phyloP scores from a whole-genome alignment of 2,329 filamentous ascomycete genomes.

The Diatrype stigma region DNA sequence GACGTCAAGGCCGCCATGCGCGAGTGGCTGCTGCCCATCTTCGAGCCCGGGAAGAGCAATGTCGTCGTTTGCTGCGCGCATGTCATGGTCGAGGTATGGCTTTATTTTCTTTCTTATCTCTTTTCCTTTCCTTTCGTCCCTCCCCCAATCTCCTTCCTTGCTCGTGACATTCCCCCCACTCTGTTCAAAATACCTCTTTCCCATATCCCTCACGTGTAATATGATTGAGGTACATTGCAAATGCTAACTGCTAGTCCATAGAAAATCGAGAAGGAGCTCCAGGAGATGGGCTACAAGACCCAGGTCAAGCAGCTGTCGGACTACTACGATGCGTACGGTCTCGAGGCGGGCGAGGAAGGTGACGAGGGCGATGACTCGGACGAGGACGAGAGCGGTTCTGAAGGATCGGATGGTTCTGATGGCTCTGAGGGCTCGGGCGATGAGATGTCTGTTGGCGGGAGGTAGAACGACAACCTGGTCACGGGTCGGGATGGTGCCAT shows the following conservation, averaged over 20 bases:
- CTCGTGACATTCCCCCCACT: no score
- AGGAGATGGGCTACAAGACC: conserved; percentile 72
- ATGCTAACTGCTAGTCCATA: conserved; percentile 30
- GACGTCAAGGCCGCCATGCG: conserved; percentile 72
- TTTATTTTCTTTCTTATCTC: conserved; percentile 13
- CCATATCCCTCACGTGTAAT: no score
- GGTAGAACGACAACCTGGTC: background rate
- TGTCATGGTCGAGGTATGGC: conserved; percentile 78
- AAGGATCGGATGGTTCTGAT: conserved; percentile 13
- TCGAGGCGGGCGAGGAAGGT: conserved; percentile 59
- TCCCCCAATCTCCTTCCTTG: no score
- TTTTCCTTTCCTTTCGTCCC: background rate
- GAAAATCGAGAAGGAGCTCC: conserved; percentile 72
- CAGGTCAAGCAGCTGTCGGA: conserved; percentile 68
- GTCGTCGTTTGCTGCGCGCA: conserved; percentile 84
- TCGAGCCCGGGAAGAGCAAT: conserved; percentile 76
- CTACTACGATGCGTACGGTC: conserved; percentile 87
- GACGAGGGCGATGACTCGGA: conserved; percentile 31
- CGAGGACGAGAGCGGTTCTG: conserved; percentile 14
- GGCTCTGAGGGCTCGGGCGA: conserved; percentile 9
- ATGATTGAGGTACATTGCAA: background rate
- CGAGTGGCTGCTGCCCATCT: conserved; percentile 73
- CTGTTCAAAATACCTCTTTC: no score
- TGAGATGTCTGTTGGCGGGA: background rate
- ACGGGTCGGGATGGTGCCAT: no score